These are phyloP conservation scores for Juncus effusus DNA, from an alignment of 176 grass and related monocot species.

Conservation along the genomic window DNA sequence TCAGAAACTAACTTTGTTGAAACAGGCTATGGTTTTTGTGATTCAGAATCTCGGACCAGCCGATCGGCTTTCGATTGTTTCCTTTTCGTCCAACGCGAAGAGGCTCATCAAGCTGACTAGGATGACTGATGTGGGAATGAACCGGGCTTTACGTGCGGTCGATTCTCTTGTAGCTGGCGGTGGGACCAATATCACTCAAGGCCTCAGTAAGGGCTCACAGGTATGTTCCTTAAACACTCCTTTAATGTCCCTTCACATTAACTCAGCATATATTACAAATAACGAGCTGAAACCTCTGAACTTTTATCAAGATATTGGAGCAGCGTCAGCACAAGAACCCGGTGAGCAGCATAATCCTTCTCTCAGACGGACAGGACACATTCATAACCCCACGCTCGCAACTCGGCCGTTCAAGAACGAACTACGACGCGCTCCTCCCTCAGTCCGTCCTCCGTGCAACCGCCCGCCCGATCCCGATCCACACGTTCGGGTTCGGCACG, in stretches of 20 bases:
- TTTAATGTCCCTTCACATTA: constrained; percentile 9
- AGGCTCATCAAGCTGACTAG: constrained; percentile 40
- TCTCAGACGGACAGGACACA: constrained; percentile 68
- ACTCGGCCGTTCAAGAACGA: not conserved
- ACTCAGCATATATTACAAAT: not conserved
- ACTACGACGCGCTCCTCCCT: constrained; percentile 53
- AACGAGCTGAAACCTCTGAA: not conserved
- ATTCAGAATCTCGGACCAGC: constrained; percentile 56
- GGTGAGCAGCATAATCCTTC: constrained; percentile 68
- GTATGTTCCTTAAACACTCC: constrained; percentile 22
- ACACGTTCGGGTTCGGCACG: constrained; percentile 74
- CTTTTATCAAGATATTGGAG: constrained; percentile 31
- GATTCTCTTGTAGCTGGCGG: constrained; percentile 30
- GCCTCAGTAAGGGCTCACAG: constrained; percentile 42
- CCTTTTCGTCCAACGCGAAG: constrained; percentile 42
- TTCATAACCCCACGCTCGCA: constrained; percentile 6
- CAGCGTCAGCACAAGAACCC: constrained; percentile 47
- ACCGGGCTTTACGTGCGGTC: constrained; percentile 16
- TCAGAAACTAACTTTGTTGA: constrained; percentile 11
- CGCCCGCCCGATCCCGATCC: constrained; percentile 28
- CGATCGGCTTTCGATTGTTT: constrained; percentile 53
- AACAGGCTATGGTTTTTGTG: constrained; percentile 50
- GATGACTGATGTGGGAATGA: constrained; percentile 42
- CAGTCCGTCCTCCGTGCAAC: constrained; percentile 7
- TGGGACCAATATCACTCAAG: constrained; percentile 58